Conservation (phyloP, 179 eudicot species). For the Nepenthes alata region DNA sequence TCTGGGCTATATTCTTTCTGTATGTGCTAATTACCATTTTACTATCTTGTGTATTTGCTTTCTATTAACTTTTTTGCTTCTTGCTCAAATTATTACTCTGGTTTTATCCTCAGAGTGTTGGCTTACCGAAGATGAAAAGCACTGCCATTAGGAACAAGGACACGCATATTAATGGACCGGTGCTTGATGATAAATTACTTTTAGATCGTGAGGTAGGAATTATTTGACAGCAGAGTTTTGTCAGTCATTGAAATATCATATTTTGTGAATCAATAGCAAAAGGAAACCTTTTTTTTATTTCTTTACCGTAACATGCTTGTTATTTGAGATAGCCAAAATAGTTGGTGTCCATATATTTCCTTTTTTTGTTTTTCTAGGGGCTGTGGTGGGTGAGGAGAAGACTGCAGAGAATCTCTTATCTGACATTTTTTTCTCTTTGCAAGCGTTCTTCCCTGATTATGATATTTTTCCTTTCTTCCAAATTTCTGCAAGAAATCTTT, state of each 20-base stretch:
- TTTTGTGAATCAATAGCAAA: too few relatives aligned
- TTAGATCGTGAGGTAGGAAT: slow-evolving; percentile 66
- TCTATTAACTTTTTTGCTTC: background rate
- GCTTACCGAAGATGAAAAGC: slow-evolving; percentile 80
- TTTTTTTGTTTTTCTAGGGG: background rate
- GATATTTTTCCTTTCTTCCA: too few relatives aligned
- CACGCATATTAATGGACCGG: slow-evolving; percentile 89
- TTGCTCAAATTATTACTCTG: slow-evolving; percentile 1
- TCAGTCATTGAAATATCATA: too few relatives aligned
- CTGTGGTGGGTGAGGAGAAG: too few relatives aligned
- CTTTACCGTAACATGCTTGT: too few relatives aligned
- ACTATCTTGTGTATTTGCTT: background rate
- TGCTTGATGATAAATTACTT: slow-evolving; percentile 75
- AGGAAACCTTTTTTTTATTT: too few relatives aligned
- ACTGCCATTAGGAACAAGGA: slow-evolving; percentile 82
- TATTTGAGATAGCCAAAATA: too few relatives aligned
- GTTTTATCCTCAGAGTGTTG: slow-evolving; percentile 51
- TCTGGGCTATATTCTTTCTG: slow-evolving; percentile 69
- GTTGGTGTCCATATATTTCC: background rate
- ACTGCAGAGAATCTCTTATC: too few relatives aligned
- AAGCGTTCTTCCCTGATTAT: too few relatives aligned
- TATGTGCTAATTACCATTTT: slow-evolving; percentile 25
- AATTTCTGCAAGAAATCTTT: too few relatives aligned
- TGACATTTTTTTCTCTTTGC: too few relatives aligned
- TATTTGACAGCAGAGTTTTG: background rate